Evolutionary conservation across 495 filamentous ascomycete genomes (phyloP).

Genomic region (Hypoxylon lienhwacheense): DNA sequence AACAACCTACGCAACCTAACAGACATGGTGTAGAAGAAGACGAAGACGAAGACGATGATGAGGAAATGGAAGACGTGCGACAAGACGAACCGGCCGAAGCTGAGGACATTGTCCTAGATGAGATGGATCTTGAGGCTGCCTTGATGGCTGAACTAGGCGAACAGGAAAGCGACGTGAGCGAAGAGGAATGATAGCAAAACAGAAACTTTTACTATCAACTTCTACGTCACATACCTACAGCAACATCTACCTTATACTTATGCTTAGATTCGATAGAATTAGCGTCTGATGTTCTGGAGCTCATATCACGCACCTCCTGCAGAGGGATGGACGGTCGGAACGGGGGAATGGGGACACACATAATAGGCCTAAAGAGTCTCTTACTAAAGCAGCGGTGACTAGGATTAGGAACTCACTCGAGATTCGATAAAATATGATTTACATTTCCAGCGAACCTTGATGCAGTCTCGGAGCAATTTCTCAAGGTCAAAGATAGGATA

Average conservation of each 20-base stretch:
- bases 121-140: conserved; percentile 46
- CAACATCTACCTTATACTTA: background rate
- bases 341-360: conserved; percentile 5
- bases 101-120: conserved; percentile 29
- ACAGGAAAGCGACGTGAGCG: conserved; percentile 46
- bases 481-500: too few species aligned
- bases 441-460: background rate
- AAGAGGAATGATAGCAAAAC: conserved; percentile 37
- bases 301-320: conserved; percentile 11
- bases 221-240: background rate
- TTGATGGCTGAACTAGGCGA: conserved; percentile 42
- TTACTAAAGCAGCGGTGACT: background rate
- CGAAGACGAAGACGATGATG: conserved; percentile 33
- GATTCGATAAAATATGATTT: background rate
- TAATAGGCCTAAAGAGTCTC: background rate
- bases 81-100: conserved; percentile 20
- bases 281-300: conserved; percentile 28
- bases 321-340: background rate
- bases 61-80: conserved; percentile 37
- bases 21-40: conserved; percentile 16
- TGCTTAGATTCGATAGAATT: background rate
- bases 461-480: too few species aligned
- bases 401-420: background rate
- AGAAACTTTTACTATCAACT: background rate
- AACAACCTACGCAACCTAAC: conserved; percentile 8